Conservation (phyloP, 306 rosid genomes). For the Castanea mollissima region DNA sequence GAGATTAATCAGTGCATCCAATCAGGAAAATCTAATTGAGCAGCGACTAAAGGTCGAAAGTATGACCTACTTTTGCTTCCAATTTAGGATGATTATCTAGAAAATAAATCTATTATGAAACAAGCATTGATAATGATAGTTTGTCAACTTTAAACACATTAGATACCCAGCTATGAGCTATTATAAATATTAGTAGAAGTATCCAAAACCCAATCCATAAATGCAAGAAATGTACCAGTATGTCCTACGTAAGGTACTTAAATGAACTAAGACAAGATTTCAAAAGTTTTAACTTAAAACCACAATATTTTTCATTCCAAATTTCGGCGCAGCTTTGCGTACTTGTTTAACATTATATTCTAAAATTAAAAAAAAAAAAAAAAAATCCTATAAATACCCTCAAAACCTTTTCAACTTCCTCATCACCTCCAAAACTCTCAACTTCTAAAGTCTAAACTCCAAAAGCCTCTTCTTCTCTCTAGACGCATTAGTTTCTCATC, state of each 20-base stretch:
- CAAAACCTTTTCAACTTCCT: slow-evolving; percentile 17
- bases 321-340: slow-evolving; percentile 19
- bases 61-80: no score
- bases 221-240: neutral
- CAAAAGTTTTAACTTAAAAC: neutral
- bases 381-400: slow-evolving; percentile 20
- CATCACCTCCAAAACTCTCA: neutral
- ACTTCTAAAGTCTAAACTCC: neutral
- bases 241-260: neutral
- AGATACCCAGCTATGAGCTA: neutral
- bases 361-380: no score
- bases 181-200: neutral
- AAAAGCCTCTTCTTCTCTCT: neutral
- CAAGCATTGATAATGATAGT: neutral
- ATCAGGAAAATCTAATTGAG: no score
- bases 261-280: neutral
- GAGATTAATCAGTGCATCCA: no score
- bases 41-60: no score
- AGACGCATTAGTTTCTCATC: neutral
- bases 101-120: neutral
- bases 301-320: neutral
- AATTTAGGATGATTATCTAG: no score
- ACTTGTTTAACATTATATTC: neutral
- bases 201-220: neutral
- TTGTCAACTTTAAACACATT: no score